Conservation (phyloP, 805 yeast species). For the Zygoascus bituminiphila region DNA sequence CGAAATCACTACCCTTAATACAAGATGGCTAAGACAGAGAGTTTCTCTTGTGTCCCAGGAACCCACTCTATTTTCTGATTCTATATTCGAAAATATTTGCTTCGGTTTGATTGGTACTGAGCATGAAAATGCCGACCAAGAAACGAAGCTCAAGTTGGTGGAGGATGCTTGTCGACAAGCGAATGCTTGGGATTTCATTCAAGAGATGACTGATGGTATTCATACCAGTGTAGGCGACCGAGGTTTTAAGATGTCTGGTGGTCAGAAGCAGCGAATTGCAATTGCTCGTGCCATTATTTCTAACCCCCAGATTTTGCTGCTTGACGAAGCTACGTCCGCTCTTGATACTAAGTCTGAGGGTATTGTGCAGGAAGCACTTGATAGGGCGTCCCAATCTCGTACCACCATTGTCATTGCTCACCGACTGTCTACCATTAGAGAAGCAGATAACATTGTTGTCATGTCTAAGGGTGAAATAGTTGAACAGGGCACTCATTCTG, state of each 20-base stretch:
- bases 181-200: constrained; percentile 33
- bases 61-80: constrained; percentile 84
- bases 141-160: not conserved
- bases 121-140: constrained; percentile 43
- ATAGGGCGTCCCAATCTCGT: constrained; percentile 57
- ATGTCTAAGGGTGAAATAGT: constrained; percentile 52
- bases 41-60: constrained; percentile 95
- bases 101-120: constrained; percentile 75
- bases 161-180: constrained; percentile 17
- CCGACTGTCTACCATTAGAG: constrained; percentile 59
- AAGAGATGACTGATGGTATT: constrained; percentile 72
- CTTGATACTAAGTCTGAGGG: constrained; percentile 62
- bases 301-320: constrained; percentile 45
- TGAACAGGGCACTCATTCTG: constrained; percentile 50
- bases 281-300: constrained; percentile 57
- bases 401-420: constrained; percentile 85
- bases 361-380: constrained; percentile 64
- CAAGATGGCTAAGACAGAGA: constrained; percentile 64
- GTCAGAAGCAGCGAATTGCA: constrained; percentile 60
- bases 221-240: constrained; percentile 60
- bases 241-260: constrained; percentile 53
- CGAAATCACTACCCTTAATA: constrained; percentile 62
- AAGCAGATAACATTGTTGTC: constrained; percentile 54
- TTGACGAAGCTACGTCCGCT: constrained; percentile 55
- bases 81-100: constrained; percentile 78